These are phyloP conservation scores for Nemania diffusa DNA, from an alignment of 2,329 filamentous ascomycete species.

Conservation along the genomic window DNA sequence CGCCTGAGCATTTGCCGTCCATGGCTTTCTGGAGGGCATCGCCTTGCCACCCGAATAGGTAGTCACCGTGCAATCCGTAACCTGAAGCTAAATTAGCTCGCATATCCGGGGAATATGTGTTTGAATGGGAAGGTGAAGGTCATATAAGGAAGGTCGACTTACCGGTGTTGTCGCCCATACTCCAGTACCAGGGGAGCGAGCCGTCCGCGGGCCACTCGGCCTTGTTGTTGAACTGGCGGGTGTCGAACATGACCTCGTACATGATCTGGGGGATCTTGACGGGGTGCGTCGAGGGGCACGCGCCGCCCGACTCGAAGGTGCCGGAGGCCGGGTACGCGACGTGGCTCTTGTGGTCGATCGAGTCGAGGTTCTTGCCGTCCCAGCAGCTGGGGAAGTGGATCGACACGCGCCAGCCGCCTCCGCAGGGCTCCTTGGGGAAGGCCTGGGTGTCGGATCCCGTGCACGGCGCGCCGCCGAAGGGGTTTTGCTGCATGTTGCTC, in stretches of 20 bases:
- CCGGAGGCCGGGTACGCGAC: conserved; percentile 46
- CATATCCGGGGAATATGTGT: not conserved
- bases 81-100: too few species aligned
- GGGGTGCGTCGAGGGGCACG: conserved; percentile 48
- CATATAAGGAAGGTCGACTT: not conserved
- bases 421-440: conserved; percentile 44
- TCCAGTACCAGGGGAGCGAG: conserved; percentile 48
- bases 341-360: conserved; percentile 49
- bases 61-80: conserved; percentile 53
- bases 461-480: conserved; percentile 49
- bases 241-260: conserved; percentile 57
- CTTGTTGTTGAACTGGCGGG: conserved; percentile 49
- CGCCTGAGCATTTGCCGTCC: conserved; percentile 50
- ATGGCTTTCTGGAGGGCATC: conserved; percentile 52
- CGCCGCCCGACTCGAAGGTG: conserved; percentile 45
- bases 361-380: conserved; percentile 51
- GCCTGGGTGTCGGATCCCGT: conserved; percentile 46
- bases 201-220: conserved; percentile 51
- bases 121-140: not conserved
- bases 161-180: conserved; percentile 48
- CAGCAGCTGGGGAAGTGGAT: conserved; percentile 49
- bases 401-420: conserved; percentile 46
- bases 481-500: conserved; percentile 47
- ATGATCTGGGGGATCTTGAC: conserved; percentile 53
- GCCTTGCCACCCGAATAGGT: conserved; percentile 54